A percentile compares a stretch with the other conserved stretches of the same genome.
These are phyloP conservation scores for Clavulina sp. DNA, from an alignment of 768 basidiomycete genomes.

Conservation along the genomic window DNA sequence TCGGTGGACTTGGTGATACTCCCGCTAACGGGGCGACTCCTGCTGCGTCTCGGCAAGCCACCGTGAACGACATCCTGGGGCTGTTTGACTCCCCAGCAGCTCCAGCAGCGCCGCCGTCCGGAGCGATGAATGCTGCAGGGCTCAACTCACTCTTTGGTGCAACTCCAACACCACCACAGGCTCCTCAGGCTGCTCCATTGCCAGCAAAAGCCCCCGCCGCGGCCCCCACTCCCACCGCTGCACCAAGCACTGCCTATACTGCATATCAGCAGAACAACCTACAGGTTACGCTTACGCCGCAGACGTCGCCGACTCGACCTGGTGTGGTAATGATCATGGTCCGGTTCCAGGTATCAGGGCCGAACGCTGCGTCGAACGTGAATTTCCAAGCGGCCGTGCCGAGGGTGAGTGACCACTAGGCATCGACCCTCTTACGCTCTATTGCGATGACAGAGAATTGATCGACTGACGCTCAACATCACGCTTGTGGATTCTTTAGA, in stretches of 20 bases:
- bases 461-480: background rate
- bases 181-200: too few species aligned
- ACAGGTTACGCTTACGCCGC: slow-evolving; percentile 77
- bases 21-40: slow-evolving; percentile 21
- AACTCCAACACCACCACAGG: slow-evolving; percentile 16
- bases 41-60: slow-evolving; percentile 31
- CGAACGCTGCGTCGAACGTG: slow-evolving; percentile 36
- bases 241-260: slow-evolving; percentile 51
- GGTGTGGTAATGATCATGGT: slow-evolving; percentile 84
- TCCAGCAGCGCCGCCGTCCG: slow-evolving; percentile 16
- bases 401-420: slow-evolving; percentile 36
- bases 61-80: slow-evolving; percentile 80
- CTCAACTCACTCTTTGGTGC: slow-evolving; percentile 8
- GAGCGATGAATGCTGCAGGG: slow-evolving; percentile 19
- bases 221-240: slow-evolving; percentile 24
- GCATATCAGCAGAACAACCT: slow-evolving; percentile 89
- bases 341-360: slow-evolving; percentile 56
- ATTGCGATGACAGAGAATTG: background rate
- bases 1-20: slow-evolving; percentile 34
- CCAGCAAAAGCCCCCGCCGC: slow-evolving; percentile 16
- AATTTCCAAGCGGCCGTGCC: slow-evolving; percentile 98
- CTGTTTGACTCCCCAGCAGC: slow-evolving; percentile 45
- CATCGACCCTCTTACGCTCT: slow-evolving; percentile 1
- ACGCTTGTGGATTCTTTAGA: slow-evolving; percentile 31
- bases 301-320: slow-evolving; percentile 61